These are phyloP conservation scores for Phytopythium boreale DNA, from an alignment of 352 stramenopile species.

Conservation along the genomic window DNA sequence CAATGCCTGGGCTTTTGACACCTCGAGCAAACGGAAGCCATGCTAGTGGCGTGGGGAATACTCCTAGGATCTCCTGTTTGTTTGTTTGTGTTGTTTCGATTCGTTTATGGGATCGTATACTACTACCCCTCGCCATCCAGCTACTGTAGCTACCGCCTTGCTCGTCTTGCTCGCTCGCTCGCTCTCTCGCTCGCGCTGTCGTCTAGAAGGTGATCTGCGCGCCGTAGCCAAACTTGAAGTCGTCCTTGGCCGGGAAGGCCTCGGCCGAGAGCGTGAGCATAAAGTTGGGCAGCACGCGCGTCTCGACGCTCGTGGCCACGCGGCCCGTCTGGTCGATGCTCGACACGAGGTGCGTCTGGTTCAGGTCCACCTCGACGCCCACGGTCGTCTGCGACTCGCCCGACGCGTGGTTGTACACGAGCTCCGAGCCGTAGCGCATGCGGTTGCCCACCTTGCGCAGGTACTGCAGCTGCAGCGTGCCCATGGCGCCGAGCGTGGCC, in stretches of 20 bases:
- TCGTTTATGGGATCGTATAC: not conserved
- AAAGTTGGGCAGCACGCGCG: conserved; percentile 85
- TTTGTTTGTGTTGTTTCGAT: conserved; percentile 1
- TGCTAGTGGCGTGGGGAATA: too few relatives aligned
- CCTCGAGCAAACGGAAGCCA: too few relatives aligned
- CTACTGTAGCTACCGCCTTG: conserved; percentile 9
- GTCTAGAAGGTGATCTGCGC: conserved; percentile 87
- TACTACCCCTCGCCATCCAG: conserved; percentile 13
- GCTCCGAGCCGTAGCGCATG: conserved; percentile 79
- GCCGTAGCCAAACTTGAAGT: conserved; percentile 91
- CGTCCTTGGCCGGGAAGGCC: conserved; percentile 82
- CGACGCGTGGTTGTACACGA: conserved; percentile 85
- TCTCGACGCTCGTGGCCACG: conserved; percentile 80
- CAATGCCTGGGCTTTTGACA: too few relatives aligned
- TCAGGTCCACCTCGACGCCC: conserved; percentile 81
- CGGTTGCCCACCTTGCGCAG: conserved; percentile 81
- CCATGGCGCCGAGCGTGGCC: conserved; percentile 74
- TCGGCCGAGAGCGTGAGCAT: conserved; percentile 82
- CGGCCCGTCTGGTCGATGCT: conserved; percentile 82
- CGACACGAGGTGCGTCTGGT: conserved; percentile 82
- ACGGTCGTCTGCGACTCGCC: conserved; percentile 81
- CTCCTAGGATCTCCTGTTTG: not conserved
- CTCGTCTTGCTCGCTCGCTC: conserved; percentile 17
- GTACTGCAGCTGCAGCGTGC: conserved; percentile 84
- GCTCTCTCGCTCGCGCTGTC: conserved; percentile 23